Percentiles rank a stretch among this genome's conserved stretches.
phyloP scores from a whole-genome alignment of 139 green algal genomes.

The Micromonas pusilla region DNA sequence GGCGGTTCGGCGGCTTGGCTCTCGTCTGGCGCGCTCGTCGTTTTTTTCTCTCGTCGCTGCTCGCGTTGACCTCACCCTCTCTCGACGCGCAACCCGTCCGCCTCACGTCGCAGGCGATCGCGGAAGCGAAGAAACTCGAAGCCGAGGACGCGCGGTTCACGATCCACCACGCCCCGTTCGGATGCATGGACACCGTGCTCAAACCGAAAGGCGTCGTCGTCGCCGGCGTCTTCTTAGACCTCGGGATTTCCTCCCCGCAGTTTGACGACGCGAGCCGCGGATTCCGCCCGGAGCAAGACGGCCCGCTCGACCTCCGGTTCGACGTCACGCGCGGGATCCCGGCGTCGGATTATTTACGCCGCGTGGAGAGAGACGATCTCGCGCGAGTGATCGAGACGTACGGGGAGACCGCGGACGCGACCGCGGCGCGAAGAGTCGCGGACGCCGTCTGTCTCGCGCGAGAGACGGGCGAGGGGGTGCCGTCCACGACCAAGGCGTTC shows the following conservation, averaged over 20 bases:
- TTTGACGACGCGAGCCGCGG: slow-evolving; percentile 29
- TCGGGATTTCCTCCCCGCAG: slow-evolving; percentile 34
- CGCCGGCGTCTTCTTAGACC: slow-evolving; percentile 28
- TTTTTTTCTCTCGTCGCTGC: too few species aligned
- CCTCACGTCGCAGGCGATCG: slow-evolving; percentile 17
- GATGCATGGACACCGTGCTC: slow-evolving; percentile 25
- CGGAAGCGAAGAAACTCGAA: slow-evolving; percentile 21
- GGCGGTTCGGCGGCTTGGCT: too few species aligned
- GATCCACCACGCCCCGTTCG: slow-evolving; percentile 34
- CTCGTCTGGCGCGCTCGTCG: too few species aligned
- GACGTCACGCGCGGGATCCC: slow-evolving; percentile 19
- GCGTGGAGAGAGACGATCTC: slow-evolving; percentile 3
- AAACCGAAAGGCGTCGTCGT: neutral
- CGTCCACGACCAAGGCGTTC: slow-evolving; percentile 26
- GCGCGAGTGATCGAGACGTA: slow-evolving; percentile 16
- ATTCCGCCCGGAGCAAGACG: slow-evolving; percentile 33
- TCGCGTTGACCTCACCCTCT: too few species aligned
- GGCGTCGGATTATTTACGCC: slow-evolving; percentile 15
- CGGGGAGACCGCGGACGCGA: slow-evolving; percentile 1
- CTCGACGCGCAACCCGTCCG: too few species aligned
- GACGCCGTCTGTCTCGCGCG: slow-evolving; percentile 27
- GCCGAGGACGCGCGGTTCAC: slow-evolving; percentile 30
- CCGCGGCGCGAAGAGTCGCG: slow-evolving; percentile 9
- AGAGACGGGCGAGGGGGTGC: neutral
- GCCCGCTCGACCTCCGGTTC: slow-evolving; percentile 34